These are phyloP conservation scores for Cryptococcus neoformans DNA, from an alignment of 1,284 basidiomycete species.

Conservation along the genomic window DNA sequence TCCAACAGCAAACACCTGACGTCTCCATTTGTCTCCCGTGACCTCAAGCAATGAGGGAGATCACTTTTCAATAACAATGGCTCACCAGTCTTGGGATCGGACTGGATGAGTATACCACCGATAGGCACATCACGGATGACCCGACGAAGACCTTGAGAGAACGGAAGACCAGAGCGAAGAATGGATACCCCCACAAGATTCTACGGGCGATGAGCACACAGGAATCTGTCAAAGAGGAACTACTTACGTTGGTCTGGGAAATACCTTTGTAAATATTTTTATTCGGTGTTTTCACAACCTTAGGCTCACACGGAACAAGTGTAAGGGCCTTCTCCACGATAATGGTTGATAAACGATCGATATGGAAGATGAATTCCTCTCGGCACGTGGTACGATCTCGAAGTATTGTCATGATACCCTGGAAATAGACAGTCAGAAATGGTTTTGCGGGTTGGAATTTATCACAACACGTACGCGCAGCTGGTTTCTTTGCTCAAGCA, in stretches of 20 bases:
- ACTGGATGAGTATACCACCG: slow-evolving; percentile 88
- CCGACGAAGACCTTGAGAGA: slow-evolving; percentile 84
- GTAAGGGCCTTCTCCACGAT: slow-evolving; percentile 82
- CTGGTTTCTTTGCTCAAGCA: slow-evolving; percentile 79
- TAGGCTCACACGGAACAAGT: slow-evolving; percentile 67
- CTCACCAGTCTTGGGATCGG: slow-evolving; percentile 78
- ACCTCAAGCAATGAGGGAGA: slow-evolving; percentile 66
- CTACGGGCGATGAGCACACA: slow-evolving; percentile 3
- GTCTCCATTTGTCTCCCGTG: slow-evolving; percentile 61
- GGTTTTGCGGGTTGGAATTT: too few relatives aligned
- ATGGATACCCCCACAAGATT: slow-evolving; percentile 45
- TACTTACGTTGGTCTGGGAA: slow-evolving; percentile 55
- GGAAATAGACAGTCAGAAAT: too few relatives aligned
- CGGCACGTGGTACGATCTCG: slow-evolving; percentile 66
- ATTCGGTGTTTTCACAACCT: slow-evolving; percentile 66
- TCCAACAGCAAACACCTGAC: slow-evolving; percentile 89
- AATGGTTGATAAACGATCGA: slow-evolving; percentile 76
- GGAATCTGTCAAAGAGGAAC: not conserved
- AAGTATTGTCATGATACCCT: slow-evolving; percentile 87
- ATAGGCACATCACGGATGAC: slow-evolving; percentile 88
- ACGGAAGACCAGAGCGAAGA: slow-evolving; percentile 64
- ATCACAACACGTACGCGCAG: slow-evolving; percentile 57
- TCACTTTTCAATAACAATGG: slow-evolving; percentile 79
- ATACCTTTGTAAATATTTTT: slow-evolving; percentile 62
- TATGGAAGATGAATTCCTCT: slow-evolving; percentile 67